phyloP scores from a whole-genome alignment of 2,329 filamentous ascomycete genomes.

The Colletotrichum shisoi region DNA sequence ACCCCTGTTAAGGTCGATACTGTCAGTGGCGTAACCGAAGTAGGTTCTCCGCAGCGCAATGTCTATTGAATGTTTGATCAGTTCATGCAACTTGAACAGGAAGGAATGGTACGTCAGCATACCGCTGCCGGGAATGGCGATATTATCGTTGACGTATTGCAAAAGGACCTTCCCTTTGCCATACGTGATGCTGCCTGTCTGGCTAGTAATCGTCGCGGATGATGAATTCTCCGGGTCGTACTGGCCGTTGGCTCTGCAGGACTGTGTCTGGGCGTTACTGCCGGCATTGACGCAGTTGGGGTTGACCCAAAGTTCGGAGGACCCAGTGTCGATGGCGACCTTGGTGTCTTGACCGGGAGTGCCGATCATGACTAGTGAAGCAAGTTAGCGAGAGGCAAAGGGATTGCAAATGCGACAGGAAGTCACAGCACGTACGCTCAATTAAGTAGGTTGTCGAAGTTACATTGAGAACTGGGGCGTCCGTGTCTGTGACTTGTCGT shows the following conservation, averaged over 20 bases:
- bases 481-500: constrained; percentile 34
- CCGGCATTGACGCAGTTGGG: constrained; percentile 56
- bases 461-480: constrained; percentile 36
- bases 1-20: constrained; percentile 45
- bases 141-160: constrained; percentile 45
- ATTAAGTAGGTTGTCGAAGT: constrained; percentile 40
- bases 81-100: neutral
- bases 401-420: too few species aligned
- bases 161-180: constrained; percentile 45
- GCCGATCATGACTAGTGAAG: constrained; percentile 43
- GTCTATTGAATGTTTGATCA: constrained; percentile 26
- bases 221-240: constrained; percentile 48
- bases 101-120: constrained; percentile 10
- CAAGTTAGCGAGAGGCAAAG: neutral
- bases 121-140: constrained; percentile 45
- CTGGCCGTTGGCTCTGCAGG: constrained; percentile 54
- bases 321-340: constrained; percentile 61
- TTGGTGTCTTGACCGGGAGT: constrained; percentile 54
- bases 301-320: constrained; percentile 64
- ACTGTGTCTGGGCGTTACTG: constrained; percentile 45
- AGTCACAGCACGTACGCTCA: constrained; percentile 26
- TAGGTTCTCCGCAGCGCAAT: constrained; percentile 43
- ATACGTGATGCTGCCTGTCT: constrained; percentile 43
- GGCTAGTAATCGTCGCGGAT: constrained; percentile 38
- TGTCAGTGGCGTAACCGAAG: constrained; percentile 46